phyloP scores from a whole-genome alignment of 805 yeast genomes.

The Candida tammaniensis region DNA sequence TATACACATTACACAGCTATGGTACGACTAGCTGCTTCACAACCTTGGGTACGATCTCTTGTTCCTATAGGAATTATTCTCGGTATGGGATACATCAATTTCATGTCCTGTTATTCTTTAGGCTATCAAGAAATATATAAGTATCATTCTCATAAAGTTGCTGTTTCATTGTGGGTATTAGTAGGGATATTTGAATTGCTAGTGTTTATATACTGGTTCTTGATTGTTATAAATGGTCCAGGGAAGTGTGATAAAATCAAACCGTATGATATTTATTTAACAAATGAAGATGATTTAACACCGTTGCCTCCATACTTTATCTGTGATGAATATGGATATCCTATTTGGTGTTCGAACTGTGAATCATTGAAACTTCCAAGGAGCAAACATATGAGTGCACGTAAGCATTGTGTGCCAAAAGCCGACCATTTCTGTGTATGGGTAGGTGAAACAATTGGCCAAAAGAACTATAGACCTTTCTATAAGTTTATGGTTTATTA shows the following conservation, averaged over 20 bases:
- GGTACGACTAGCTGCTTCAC: slow-evolving; percentile 1
- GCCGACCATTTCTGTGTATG: slow-evolving; percentile 86
- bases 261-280: slow-evolving; percentile 31
- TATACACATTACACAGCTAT: too few species aligned
- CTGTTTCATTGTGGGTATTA: slow-evolving; percentile 36
- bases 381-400: slow-evolving; percentile 63
- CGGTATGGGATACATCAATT: slow-evolving; percentile 39
- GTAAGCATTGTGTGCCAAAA: slow-evolving; percentile 58
- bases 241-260: slow-evolving; percentile 43
- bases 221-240: slow-evolving; percentile 52
- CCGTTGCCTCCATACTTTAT: slow-evolving; percentile 57
- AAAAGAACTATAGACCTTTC: slow-evolving; percentile 59
- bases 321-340: slow-evolving; percentile 73
- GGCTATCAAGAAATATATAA: slow-evolving; percentile 38
- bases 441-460: slow-evolving; percentile 73
- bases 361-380: slow-evolving; percentile 63
- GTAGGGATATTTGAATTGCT: slow-evolving; percentile 20
- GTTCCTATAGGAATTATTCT: slow-evolving; percentile 29
- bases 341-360: slow-evolving; percentile 72
- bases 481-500: slow-evolving; percentile 46
- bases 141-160: slow-evolving; percentile 28
- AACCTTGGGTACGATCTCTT: slow-evolving; percentile 4
- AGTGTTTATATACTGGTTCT: slow-evolving; percentile 39
- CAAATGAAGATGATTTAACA: slow-evolving; percentile 18
- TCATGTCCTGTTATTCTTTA: slow-evolving; percentile 42